Evolutionary conservation across 1,139 yeast species (phyloP).

Genomic region (Starmera stellimalicola): DNA sequence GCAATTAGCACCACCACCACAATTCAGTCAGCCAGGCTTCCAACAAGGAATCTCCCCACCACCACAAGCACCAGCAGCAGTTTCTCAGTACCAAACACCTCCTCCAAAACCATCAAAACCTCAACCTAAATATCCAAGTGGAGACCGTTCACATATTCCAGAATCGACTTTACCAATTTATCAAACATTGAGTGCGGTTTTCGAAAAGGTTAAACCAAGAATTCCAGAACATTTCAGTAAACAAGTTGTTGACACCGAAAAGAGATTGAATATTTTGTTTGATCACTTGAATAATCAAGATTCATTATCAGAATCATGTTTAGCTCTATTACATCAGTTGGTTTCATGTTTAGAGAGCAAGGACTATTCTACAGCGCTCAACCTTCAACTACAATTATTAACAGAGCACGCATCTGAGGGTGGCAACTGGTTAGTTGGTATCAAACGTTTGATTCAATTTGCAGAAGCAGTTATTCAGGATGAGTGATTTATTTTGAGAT

Average conservation of each 20-base stretch:
- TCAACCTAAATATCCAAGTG: constrained; percentile 48
- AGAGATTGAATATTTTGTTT: constrained; percentile 66
- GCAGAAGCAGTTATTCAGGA: constrained; percentile 23
- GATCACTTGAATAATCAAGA: constrained; percentile 77
- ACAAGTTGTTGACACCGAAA: constrained; percentile 76
- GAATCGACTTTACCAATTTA: constrained; percentile 49
- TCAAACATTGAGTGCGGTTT: constrained; percentile 41
- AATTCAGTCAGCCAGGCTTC: constrained; percentile 18
- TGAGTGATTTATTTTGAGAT: background rate
- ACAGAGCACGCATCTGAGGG: constrained; percentile 64
- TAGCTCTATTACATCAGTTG: constrained; percentile 43
- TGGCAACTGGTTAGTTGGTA: constrained; percentile 92
- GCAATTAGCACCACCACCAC: constrained; percentile 9
- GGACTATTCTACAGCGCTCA: constrained; percentile 53
- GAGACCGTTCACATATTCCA: constrained; percentile 67
- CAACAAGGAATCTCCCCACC: too few species aligned
- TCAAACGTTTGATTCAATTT: constrained; percentile 80
- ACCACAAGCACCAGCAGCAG: constrained; percentile 12
- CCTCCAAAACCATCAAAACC: constrained; percentile 21
- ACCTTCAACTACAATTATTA: constrained; percentile 49
- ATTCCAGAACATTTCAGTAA: constrained; percentile 68
- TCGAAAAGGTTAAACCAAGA: constrained; percentile 57
- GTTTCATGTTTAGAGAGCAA: constrained; percentile 40
- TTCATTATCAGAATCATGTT: constrained; percentile 46
- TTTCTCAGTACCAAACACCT: constrained; percentile 5